Evolutionary conservation across 805 yeast genomes (phyloP).

Genomic region (Isabelozyma gotoi): DNA sequence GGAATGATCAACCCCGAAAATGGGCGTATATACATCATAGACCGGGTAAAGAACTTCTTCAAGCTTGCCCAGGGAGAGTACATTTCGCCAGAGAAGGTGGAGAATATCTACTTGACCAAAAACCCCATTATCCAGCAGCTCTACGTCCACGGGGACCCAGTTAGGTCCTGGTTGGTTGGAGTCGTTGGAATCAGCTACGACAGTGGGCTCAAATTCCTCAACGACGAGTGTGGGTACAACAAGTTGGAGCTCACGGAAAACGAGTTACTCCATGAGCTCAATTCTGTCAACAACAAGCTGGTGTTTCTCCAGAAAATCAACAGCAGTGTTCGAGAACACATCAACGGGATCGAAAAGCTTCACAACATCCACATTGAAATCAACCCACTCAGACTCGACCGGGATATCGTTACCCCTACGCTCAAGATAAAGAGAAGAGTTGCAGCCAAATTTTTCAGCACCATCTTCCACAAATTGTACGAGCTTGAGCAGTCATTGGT

Average conservation of each 20-base stretch:
- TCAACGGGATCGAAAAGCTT: slow-evolving; percentile 31
- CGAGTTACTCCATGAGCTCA: slow-evolving; percentile 12
- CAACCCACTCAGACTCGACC: slow-evolving; percentile 46
- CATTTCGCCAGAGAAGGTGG: slow-evolving; percentile 75
- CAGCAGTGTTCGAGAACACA: slow-evolving; percentile 12
- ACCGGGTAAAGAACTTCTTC: slow-evolving; percentile 78
- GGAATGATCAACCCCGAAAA: slow-evolving; percentile 46
- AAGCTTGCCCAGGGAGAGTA: slow-evolving; percentile 57
- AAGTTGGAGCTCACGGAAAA: slow-evolving; percentile 7
- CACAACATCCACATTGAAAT: slow-evolving; percentile 27
- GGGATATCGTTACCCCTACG: slow-evolving; percentile 67
- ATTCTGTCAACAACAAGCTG: slow-evolving; percentile 14
- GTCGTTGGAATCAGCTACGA: slow-evolving; percentile 60
- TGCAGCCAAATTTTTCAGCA: slow-evolving; percentile 19
- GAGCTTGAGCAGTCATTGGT: slow-evolving; percentile 4
- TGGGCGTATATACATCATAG: slow-evolving; percentile 63
- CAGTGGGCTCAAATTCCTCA: slow-evolving; percentile 16
- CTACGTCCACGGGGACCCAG: slow-evolving; percentile 65
- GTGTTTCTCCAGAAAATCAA: slow-evolving; percentile 23
- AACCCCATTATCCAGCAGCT: slow-evolving; percentile 52
- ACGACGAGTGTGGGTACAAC: slow-evolving; percentile 12
- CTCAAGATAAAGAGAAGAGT: slow-evolving; percentile 41
- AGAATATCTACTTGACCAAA: slow-evolving; percentile 56
- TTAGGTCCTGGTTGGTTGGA: slow-evolving; percentile 56
- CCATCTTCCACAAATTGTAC: slow-evolving; percentile 11